These are phyloP conservation scores for Chiua sp. DNA, from an alignment of 1,284 basidiomycete genomes.

Conservation along the genomic window DNA sequence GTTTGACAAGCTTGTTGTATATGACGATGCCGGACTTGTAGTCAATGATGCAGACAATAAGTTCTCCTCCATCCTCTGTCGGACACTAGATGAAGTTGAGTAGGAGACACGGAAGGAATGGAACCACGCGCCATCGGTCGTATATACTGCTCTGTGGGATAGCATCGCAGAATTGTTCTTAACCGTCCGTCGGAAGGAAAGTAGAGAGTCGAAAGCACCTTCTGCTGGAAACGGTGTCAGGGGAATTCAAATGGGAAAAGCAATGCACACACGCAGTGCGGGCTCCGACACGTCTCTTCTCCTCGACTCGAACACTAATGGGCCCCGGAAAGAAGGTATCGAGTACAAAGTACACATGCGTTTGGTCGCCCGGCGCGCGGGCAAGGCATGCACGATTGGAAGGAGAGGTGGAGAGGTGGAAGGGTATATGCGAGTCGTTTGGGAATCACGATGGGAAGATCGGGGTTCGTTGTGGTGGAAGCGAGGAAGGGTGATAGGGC, in stretches of 20 bases:
- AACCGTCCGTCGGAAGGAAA: conserved; percentile 84
- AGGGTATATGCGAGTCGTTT: too few species aligned
- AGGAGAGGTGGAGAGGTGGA: too few species aligned
- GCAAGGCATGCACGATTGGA: too few species aligned
- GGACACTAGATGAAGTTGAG: conserved; percentile 59
- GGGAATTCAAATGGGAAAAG: not conserved
- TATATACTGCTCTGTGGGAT: conserved; percentile 64
- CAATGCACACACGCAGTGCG: conserved; percentile 46
- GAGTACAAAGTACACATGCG: too few species aligned
- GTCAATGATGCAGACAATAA: conserved; percentile 87
- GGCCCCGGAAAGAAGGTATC: too few species aligned
- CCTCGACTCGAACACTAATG: too few species aligned
- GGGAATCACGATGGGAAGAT: too few species aligned
- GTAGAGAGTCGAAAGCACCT: conserved; percentile 63
- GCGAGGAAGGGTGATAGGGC: too few species aligned
- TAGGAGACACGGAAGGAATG: not conserved
- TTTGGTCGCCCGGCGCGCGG: too few species aligned
- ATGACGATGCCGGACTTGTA: conserved; percentile 71
- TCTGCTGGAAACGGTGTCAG: conserved; percentile 51
- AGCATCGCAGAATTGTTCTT: conserved; percentile 91
- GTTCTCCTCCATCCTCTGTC: conserved; percentile 86
- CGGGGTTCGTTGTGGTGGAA: too few species aligned
- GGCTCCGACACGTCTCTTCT: too few species aligned
- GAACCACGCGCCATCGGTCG: conserved; percentile 65
- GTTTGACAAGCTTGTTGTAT: conserved; percentile 89